Evolutionary conservation across 768 basidiomycete species (phyloP).

Genomic region (Exsudoporus frostii): DNA sequence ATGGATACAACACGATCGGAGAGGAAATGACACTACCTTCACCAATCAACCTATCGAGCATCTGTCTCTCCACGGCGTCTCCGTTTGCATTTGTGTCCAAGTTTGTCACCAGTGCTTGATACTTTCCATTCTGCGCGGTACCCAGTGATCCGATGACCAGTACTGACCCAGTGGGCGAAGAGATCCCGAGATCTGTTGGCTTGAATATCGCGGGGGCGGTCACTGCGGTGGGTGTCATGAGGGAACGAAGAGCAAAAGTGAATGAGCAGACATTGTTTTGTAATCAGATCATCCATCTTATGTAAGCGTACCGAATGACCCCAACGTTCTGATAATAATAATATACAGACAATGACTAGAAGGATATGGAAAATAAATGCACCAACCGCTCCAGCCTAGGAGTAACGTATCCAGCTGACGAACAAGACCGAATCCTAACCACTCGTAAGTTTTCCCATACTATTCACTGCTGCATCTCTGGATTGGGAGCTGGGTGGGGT

Average conservation of each 20-base stretch:
- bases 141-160: conserved; percentile 76
- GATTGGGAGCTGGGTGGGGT: conserved; percentile 34
- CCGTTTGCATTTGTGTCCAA: conserved; percentile 42
- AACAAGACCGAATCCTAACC: neutral
- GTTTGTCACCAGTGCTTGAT: conserved; percentile 64
- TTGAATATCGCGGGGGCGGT: conserved; percentile 15
- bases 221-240: conserved; percentile 61
- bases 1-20: neutral
- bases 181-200: conserved; percentile 24
- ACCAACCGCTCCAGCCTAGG: neutral
- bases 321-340: neutral
- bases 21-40: conserved; percentile 47
- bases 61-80: conserved; percentile 66
- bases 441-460: neutral
- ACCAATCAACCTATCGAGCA: conserved; percentile 80
- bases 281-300: conserved; percentile 25
- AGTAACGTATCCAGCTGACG: conserved; percentile 1
- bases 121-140: conserved; percentile 77
- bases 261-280: conserved; percentile 1
- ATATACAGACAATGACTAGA: conserved; percentile 5
- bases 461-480: conserved; percentile 30
- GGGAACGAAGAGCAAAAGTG: neutral
- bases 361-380: neutral
- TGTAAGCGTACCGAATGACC: conserved; percentile 8
- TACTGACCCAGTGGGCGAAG: conserved; percentile 41